Evolutionary conservation across 495 filamentous ascomycete species (phyloP).

Genomic region (Daldinia vernicosa): DNA sequence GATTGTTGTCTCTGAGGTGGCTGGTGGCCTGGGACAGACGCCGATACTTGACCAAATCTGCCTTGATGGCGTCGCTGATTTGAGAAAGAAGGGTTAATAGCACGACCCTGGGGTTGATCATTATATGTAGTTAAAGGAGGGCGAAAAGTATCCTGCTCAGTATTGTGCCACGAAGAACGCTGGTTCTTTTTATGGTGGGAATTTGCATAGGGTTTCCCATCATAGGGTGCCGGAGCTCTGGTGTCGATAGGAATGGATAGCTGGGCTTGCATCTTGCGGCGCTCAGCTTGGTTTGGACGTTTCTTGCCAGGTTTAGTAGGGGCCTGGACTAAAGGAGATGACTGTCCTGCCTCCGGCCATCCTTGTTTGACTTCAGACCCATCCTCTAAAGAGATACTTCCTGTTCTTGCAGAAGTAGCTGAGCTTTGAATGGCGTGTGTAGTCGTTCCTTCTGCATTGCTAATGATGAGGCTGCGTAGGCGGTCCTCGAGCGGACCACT

Average conservation of each 20-base stretch:
- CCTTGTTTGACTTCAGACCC: slow-evolving; percentile 7
- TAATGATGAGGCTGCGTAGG: slow-evolving; percentile 55
- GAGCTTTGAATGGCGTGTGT: slow-evolving; percentile 6
- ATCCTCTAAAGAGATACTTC: not conserved
- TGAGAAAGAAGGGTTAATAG: slow-evolving; percentile 6
- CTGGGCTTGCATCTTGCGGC: slow-evolving; percentile 63
- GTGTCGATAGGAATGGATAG: slow-evolving; percentile 60
- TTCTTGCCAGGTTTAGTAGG: slow-evolving; percentile 47
- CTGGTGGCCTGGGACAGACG: slow-evolving; percentile 21
- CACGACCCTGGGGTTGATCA: slow-evolving; percentile 11
- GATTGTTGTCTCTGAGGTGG: slow-evolving; percentile 31
- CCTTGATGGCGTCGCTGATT: slow-evolving; percentile 20
- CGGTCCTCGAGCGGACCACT: slow-evolving; percentile 51
- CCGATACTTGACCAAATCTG: slow-evolving; percentile 8
- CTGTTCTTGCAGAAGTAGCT: slow-evolving; percentile 1
- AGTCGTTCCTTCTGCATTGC: slow-evolving; percentile 32
- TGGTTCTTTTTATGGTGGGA: slow-evolving; percentile 40
- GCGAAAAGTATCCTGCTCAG: slow-evolving; percentile 4
- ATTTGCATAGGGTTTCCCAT: slow-evolving; percentile 30
- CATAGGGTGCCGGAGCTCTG: slow-evolving; percentile 42
- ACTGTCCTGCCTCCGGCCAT: slow-evolving; percentile 10
- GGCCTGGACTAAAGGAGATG: slow-evolving; percentile 13
- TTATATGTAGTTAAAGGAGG: slow-evolving; percentile 12
- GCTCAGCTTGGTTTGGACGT: slow-evolving; percentile 64
- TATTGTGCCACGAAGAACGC: slow-evolving; percentile 23